Evolutionary conservation across 768 basidiomycete genomes (phyloP), one percentile per base, ranked within the genome.

Genomic region (Chalciporus pseudorubinellus): DNA sequence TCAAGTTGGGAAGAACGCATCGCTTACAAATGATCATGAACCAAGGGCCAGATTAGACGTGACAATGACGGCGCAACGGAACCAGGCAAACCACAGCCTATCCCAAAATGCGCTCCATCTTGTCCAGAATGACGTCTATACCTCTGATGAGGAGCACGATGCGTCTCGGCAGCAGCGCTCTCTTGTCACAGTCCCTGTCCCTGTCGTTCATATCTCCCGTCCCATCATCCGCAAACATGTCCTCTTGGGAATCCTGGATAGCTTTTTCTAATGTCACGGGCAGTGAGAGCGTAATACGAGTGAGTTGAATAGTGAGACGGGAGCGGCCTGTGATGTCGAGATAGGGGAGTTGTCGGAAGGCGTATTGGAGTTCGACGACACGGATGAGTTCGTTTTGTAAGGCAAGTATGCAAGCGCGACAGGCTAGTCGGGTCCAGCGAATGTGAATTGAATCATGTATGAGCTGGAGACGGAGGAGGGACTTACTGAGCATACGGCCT

Each of bases 281-380:
- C 9, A 92, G 77, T 42, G 76, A 80, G 49, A 92, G 77, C 4
- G 87, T 85, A 59, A 91, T 84, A 18, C 91, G 81, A 3, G 85
- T 84, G 39, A 94, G 77, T 57, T 87, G 84, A 36, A 92, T 81
- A 8, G 86, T 85, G 31, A 92, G 73, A 10, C 89, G 81, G 3
- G 84, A 83, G 13, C 92, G 84, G 13, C 85, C 84, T 43, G 84
- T 73, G 52, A 93, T 70, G 66, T 92, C 88, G 56, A 92, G 79
- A 62, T 89, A 92, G 12, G 86, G 82, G 21, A 92, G 77, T 45
- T 82, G 77, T 21, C 85, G 81, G 53, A 94, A 85, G 6, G 82
- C 80, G 57, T 83, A 81, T 60, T 92, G 91, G 19, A 92, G 77
- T 62, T 93, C 90, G 55, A 92, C 78, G n/a, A 92, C 79, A 34